A percentile compares a stretch with the other conserved stretches of the same genome.
These are phyloP conservation scores for Salvia rosmarinus DNA, from an alignment of 257 asterid genomes.

Conservation along the genomic window DNA sequence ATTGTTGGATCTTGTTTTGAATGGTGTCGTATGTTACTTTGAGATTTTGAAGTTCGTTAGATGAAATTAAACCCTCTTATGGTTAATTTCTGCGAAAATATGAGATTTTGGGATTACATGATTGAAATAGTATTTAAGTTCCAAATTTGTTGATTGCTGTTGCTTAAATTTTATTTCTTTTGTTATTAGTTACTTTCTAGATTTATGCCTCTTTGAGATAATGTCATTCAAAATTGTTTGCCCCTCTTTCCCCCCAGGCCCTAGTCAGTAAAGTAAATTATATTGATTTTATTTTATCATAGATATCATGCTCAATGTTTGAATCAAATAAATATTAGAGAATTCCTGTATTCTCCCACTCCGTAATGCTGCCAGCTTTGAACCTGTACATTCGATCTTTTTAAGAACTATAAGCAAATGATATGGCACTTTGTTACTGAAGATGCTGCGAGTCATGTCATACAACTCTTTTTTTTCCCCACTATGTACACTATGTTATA, in stretches of 20 bases:
- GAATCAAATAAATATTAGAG: no score
- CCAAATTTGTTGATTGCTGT: no score
- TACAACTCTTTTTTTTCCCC: no score
- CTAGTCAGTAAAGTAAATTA: no score
- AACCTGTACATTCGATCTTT: no score
- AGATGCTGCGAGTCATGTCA: no score
- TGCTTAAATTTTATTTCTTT: not conserved
- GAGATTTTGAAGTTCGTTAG: conserved; percentile 20
- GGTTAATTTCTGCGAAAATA: not conserved
- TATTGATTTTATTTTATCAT: not conserved
- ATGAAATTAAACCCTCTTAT: not conserved
- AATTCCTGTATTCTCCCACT: no score
- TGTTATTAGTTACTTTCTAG: not conserved
- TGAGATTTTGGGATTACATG: conserved; percentile 2
- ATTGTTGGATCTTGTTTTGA: conserved; percentile 8
- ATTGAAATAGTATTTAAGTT: not conserved
- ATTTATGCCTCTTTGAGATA: no score
- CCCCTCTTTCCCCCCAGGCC: no score
- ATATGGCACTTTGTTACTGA: no score
- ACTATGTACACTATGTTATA: not conserved
- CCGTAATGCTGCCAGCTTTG: no score
- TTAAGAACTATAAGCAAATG: not conserved
- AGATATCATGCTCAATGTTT: not conserved
- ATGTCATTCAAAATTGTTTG: no score
- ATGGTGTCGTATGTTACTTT: conserved; percentile 20